phyloP scores from a whole-genome alignment of 257 asterid genomes.

The Phtheirospermum japonicum region DNA sequence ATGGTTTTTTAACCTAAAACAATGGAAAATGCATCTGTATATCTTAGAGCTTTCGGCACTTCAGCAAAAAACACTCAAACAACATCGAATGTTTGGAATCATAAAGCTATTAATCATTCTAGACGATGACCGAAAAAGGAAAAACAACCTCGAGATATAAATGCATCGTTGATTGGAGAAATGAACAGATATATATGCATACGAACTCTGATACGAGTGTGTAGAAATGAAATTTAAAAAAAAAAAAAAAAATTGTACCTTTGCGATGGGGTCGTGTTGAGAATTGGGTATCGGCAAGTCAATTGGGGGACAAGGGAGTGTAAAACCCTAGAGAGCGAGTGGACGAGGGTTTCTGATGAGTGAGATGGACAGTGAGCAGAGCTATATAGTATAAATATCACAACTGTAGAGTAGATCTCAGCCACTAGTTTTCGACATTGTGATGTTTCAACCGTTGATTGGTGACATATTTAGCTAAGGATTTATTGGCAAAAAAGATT shows the following conservation, averaged over 20 bases:
- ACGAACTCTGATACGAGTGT: not conserved
- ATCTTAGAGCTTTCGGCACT: too few species aligned
- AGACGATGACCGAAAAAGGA: too few species aligned
- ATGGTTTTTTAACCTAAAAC: constrained; percentile 38
- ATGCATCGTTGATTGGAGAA: not conserved
- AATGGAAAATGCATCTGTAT: too few species aligned
- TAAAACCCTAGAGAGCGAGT: constrained; percentile 28
- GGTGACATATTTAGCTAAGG: too few species aligned
- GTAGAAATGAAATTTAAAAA: not conserved
- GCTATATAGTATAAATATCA: not conserved
- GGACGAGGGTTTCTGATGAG: not conserved
- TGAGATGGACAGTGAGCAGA: not conserved
- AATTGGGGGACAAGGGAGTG: not conserved
- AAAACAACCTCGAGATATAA: not conserved
- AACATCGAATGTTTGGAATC: too few species aligned
- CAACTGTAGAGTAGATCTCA: not conserved
- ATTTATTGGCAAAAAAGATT: too few species aligned
- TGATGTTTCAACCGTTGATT: constrained; percentile 12
- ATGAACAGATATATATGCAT: not conserved
- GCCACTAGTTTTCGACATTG: constrained; percentile 3
- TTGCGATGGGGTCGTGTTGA: not conserved
- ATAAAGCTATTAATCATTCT: too few species aligned
- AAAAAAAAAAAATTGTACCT: constrained; percentile 1
- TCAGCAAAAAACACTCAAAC: too few species aligned
- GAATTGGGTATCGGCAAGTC: not conserved